A percentile compares a stretch with the other conserved stretches of the same genome.
Evolutionary conservation across 129 eudicot species (phyloP).

Genomic region (Flaveria linearis): DNA sequence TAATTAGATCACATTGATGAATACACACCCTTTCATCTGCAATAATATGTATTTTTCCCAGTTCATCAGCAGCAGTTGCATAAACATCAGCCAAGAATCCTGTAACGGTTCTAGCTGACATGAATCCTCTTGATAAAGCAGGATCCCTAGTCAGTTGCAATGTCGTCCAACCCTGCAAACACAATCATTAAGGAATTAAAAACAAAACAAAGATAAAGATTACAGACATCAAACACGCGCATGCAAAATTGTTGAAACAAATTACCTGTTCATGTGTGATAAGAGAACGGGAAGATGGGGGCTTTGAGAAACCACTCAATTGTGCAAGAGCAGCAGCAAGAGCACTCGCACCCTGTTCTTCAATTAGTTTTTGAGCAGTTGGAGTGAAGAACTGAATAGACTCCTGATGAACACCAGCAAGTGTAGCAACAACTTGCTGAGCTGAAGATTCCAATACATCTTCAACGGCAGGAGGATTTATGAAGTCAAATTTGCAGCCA

Average conservation of each 20-base stretch:
- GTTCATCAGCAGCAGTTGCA: conserved; percentile 85
- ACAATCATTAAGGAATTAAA: conserved; percentile 15
- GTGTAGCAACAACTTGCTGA: conserved; percentile 88
- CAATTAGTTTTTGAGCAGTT: conserved; percentile 78
- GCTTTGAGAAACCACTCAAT: conserved; percentile 85
- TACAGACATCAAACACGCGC: not conserved
- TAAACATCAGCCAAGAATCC: conserved; percentile 90
- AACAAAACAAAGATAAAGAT: not conserved
- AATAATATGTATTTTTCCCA: conserved; percentile 86
- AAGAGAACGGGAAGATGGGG: conserved; percentile 94
- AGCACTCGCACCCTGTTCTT: conserved; percentile 73
- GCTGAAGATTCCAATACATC: conserved; percentile 90
- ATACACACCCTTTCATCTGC: conserved; percentile 71
- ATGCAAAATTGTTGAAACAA: conserved; percentile 6
- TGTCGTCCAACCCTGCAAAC: conserved; percentile 81
- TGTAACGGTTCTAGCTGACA: conserved; percentile 87
- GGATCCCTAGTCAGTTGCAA: conserved; percentile 80
- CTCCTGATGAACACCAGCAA: conserved; percentile 83
- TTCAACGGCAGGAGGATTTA: conserved; percentile 72
- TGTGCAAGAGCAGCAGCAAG: conserved; percentile 98
- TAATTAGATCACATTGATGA: not conserved
- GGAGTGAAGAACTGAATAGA: conserved; percentile 83
- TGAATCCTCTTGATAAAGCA: conserved; percentile 59
- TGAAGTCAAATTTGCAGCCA: conserved; percentile 79
- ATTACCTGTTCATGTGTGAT: conserved; percentile 88